A percentile compares a stretch with the other conserved stretches of the same genome.
Evolutionary conservation across 2,329 filamentous ascomycete species (phyloP).

Genomic region (Penicillium janthinellum): DNA sequence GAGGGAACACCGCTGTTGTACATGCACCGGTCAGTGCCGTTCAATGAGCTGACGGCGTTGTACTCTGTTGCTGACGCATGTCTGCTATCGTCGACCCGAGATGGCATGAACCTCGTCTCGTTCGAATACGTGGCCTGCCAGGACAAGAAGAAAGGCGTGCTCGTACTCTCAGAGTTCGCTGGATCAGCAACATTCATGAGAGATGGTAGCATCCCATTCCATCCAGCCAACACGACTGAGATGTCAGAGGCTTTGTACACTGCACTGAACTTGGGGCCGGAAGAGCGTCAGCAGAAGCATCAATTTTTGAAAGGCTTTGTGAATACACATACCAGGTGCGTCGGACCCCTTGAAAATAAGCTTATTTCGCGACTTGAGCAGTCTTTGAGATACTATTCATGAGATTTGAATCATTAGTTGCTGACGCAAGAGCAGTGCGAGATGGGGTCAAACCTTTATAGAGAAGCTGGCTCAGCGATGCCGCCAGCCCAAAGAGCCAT

Average conservation of each 20-base stretch:
- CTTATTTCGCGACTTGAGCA: not conserved
- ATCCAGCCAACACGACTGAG: constrained; percentile 94
- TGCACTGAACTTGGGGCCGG: constrained; percentile 81
- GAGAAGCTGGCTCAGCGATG: constrained; percentile 25
- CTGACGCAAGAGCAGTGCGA: constrained; percentile 24
- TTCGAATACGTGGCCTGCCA: constrained; percentile 97
- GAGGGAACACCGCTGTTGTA: constrained; percentile 97
- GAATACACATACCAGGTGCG: constrained; percentile 80
- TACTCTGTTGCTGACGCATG: constrained; percentile 89
- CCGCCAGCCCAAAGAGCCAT: constrained; percentile 4
- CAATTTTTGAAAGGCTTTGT: constrained; percentile 85
- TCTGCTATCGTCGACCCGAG: constrained; percentile 83
- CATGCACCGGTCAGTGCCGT: constrained; percentile 88
- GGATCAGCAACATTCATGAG: constrained; percentile 84
- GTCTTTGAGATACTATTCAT: not conserved
- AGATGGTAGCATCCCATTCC: constrained; percentile 85
- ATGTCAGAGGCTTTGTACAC: constrained; percentile 84
- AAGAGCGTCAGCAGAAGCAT: constrained; percentile 78
- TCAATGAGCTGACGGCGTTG: constrained; percentile 88
- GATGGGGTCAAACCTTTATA: constrained; percentile 38
- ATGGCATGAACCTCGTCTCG: constrained; percentile 96
- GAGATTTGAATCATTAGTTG: not conserved
- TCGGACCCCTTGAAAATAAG: not conserved
- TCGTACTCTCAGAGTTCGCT: constrained; percentile 93
- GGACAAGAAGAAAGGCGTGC: constrained; percentile 78